Evolutionary conservation across 2,329 filamentous ascomycete species (phyloP).

Genomic region (Ascochyta clinopodiicola): DNA sequence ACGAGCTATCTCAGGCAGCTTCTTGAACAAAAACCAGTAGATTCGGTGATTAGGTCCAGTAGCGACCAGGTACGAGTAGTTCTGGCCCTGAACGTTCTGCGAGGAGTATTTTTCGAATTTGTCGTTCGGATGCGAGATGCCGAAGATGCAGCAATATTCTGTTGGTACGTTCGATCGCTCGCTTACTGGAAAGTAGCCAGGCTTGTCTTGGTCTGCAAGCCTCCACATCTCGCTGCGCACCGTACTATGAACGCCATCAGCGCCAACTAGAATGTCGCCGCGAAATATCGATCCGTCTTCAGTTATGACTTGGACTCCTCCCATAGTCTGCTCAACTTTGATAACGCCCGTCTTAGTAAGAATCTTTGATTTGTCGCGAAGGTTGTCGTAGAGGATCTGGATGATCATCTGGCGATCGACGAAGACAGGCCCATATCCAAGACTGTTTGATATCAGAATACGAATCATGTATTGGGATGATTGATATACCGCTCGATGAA

Average conservation of each 20-base stretch:
- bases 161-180: slow-evolving; percentile 14
- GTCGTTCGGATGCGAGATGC: slow-evolving; percentile 12
- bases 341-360: slow-evolving; percentile 2
- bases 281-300: slow-evolving; percentile 9
- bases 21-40: slow-evolving; percentile 41
- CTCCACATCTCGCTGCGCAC: slow-evolving; percentile 27
- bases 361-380: slow-evolving; percentile 22
- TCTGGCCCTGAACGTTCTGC: slow-evolving; percentile 7
- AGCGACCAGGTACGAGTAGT: slow-evolving; percentile 10
- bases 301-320: slow-evolving; percentile 14
- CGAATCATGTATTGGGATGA: too few relatives aligned
- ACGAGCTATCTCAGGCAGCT: neutral
- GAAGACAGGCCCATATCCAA: slow-evolving; percentile 9
- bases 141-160: slow-evolving; percentile 23
- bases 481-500: too few relatives aligned
- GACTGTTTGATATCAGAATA: neutral
- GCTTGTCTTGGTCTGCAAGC: slow-evolving; percentile 6
- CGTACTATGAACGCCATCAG: slow-evolving; percentile 26
- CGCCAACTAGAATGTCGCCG: slow-evolving; percentile 25
- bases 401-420: slow-evolving; percentile 22
- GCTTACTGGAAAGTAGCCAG: slow-evolving; percentile 3
- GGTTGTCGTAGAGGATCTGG: slow-evolving; percentile 20
- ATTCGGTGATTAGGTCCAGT: slow-evolving; percentile 25
- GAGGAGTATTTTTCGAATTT: slow-evolving; percentile 1
- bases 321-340: neutral